Percentiles rank a stretch among this genome's conserved stretches.
These are phyloP conservation scores for Yamadazyma diospyri DNA, from an alignment of 1,139 yeast species.

Conservation along the genomic window DNA sequence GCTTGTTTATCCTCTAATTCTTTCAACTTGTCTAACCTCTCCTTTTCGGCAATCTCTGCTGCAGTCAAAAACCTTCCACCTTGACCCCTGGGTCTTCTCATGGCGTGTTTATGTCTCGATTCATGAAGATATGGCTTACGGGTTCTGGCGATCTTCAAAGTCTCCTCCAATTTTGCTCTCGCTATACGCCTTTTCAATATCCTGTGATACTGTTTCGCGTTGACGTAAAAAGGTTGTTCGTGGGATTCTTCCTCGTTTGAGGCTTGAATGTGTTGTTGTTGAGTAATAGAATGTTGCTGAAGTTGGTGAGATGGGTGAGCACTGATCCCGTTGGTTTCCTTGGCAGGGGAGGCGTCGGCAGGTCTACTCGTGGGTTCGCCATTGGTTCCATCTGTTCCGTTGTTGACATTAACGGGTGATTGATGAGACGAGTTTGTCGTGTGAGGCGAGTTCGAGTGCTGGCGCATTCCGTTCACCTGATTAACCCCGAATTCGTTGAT, in stretches of 20 bases:
- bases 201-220: conserved; percentile 96
- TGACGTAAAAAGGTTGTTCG: conserved; percentile 95
- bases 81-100: conserved; percentile 98
- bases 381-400: neutral
- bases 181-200: conserved; percentile 91
- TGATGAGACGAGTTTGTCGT: neutral
- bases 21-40: conserved; percentile 50
- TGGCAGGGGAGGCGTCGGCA: neutral
- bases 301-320: conserved; percentile 5
- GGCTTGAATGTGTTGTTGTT: conserved; percentile 6
- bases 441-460: conserved; percentile 5
- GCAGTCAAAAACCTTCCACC: conserved; percentile 97
- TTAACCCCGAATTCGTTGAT: conserved; percentile 5
- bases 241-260: conserved; percentile 15
- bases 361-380: no score
- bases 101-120: conserved; percentile 97
- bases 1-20: conserved; percentile 27
- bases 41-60: conserved; percentile 90
- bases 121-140: conserved; percentile 95
- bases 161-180: conserved; percentile 88
- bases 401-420: conserved; percentile 1
- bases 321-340: neutral
- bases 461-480: conserved; percentile 4
- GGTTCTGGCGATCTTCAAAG: conserved; percentile 81
- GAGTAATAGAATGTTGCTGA: conserved; percentile 4